phyloP scores from a whole-genome alignment of 2,329 filamentous ascomycete species.

The Xylaria sp. region DNA sequence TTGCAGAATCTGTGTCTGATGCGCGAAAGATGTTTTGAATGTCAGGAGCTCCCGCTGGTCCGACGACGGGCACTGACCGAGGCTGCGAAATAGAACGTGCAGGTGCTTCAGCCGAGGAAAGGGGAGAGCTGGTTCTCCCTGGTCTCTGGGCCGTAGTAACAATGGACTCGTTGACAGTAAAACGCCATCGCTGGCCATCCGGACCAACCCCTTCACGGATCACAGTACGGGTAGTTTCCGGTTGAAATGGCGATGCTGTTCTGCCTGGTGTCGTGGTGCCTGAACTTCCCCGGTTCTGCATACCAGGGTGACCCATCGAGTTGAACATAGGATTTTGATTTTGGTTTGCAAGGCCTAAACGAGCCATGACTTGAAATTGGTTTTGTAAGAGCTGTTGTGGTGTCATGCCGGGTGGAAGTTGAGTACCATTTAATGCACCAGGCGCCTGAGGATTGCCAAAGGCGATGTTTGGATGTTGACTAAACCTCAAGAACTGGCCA shows the following conservation, averaged over 20 bases:
- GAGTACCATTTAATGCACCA: conserved; percentile 13
- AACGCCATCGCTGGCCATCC: conserved; percentile 62
- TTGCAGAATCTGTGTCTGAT: conserved; percentile 58
- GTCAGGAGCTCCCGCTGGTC: conserved; percentile 54
- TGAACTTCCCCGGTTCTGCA: conserved; percentile 49
- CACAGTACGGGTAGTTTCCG: conserved; percentile 54
- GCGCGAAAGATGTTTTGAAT: conserved; percentile 58
- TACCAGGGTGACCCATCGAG: conserved; percentile 54
- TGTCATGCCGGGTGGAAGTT: conserved; percentile 36
- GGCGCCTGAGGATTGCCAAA: conserved; percentile 40
- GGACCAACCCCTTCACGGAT: conserved; percentile 60
- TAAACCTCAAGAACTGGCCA: conserved; percentile 32
- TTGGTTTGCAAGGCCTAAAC: conserved; percentile 47
- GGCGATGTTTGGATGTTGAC: conserved; percentile 36
- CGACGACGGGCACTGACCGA: conserved; percentile 44
- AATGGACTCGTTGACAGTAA: conserved; percentile 60
- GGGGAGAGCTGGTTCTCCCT: conserved; percentile 41
- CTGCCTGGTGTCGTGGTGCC: conserved; percentile 43
- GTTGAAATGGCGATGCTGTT: conserved; percentile 48
- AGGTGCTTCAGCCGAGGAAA: conserved; percentile 37
- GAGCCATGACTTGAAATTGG: conserved; percentile 29
- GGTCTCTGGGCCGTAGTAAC: conserved; percentile 34
- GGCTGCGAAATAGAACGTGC: conserved; percentile 35
- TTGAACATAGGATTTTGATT: conserved; percentile 55
- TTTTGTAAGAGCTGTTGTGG: conserved; percentile 36